phyloP scores from a whole-genome alignment of 2,329 filamentous ascomycete species.

The Clarireedia homoeocarpa region DNA sequence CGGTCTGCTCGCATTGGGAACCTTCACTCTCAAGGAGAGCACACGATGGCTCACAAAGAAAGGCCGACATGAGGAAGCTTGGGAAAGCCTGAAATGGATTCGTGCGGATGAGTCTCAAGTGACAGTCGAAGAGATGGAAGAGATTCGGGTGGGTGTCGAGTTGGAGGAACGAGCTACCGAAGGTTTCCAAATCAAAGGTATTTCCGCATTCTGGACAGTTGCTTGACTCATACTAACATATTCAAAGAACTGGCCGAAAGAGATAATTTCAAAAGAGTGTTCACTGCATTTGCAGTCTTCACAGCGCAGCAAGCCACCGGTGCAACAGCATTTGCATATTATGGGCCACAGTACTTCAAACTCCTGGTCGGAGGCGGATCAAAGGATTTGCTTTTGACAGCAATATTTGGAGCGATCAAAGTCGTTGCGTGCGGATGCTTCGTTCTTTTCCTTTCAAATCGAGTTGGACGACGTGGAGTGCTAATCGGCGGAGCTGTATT shows the following conservation, averaged over 20 bases:
- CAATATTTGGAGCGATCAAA: conserved; percentile 46
- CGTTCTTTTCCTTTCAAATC: conserved; percentile 45
- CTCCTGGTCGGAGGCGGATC: conserved; percentile 39
- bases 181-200: conserved; percentile 26
- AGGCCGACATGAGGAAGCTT: conserved; percentile 38
- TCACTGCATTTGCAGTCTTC: conserved; percentile 10
- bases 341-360: conserved; percentile 43
- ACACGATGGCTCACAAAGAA: conserved; percentile 41
- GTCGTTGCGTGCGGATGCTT: conserved; percentile 42
- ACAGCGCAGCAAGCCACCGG: conserved; percentile 37
- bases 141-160: conserved; percentile 39
- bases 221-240: not conserved
- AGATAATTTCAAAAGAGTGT: conserved; percentile 21
- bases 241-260: conserved; percentile 10
- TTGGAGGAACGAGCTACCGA: conserved; percentile 39
- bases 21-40: conserved; percentile 42
- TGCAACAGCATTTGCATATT: conserved; percentile 44
- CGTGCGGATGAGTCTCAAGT: conserved; percentile 37
- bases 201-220: not conserved
- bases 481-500: conserved; percentile 36
- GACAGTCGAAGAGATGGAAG: conserved; percentile 33
- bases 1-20: conserved; percentile 39
- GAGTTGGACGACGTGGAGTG: conserved; percentile 35
- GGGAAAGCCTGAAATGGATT: conserved; percentile 42
- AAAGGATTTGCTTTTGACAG: conserved; percentile 40